A percentile compares a stretch with the other conserved stretches of the same genome.
Conservation (phyloP, 805 yeast species). For the Candida parachauliodes region DNA sequence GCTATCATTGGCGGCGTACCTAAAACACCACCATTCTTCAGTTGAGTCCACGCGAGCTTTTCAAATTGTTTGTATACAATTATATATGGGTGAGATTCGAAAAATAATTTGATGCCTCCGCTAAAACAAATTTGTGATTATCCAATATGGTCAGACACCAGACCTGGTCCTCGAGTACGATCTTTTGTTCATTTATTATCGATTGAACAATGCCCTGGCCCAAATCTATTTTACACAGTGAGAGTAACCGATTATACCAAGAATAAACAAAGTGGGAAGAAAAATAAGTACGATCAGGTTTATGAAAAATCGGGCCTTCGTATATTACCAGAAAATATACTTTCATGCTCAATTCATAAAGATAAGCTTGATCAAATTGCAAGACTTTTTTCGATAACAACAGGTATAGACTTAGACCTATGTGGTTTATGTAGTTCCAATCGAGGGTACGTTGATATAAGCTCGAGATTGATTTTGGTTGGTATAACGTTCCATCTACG, state of each 20-base stretch:
- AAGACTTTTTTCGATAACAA: not conserved
- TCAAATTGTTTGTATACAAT: not conserved
- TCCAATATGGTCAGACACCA: not conserved
- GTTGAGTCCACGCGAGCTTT: too few relatives aligned
- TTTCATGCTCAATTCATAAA: not conserved
- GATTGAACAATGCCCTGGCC: not conserved
- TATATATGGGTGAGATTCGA: too few relatives aligned
- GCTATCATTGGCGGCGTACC: too few relatives aligned
- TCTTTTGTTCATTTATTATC: conserved; percentile 1
- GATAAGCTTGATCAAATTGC: conserved; percentile 1
- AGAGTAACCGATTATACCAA: conserved; percentile 3
- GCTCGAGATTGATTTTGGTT: not conserved
- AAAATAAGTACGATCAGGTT: not conserved
- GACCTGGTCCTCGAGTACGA: not conserved
- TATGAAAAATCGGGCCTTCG: not conserved
- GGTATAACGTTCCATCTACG: conserved; percentile 1
- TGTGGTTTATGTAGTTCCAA: not conserved
- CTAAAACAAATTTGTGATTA: not conserved
- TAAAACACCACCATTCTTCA: too few relatives aligned
- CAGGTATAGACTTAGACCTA: not conserved
- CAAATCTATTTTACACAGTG: not conserved
- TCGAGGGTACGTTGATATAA: not conserved
- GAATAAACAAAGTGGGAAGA: conserved; percentile 3
- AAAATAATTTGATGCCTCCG: conserved; percentile 1
- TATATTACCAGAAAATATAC: conserved; percentile 3